Conservation (phyloP, 2,329 filamentous ascomycete genomes). For the Xylaria sp. region DNA sequence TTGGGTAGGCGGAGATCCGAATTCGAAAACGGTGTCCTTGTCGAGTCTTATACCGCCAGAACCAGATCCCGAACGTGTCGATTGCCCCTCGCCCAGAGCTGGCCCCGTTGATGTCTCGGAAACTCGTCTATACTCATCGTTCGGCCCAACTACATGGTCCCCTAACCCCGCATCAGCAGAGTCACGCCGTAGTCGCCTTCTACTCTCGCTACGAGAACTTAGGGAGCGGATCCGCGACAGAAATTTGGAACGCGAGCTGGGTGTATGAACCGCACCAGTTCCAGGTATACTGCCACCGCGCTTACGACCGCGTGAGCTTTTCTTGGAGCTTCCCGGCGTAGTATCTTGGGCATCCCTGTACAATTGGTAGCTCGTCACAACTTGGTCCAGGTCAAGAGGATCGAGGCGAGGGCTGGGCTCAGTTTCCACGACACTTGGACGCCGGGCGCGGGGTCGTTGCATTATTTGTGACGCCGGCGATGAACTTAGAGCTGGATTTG, state of each 20-base stretch:
- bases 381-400: constrained; percentile 40
- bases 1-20: constrained; percentile 40
- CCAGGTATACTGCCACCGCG: constrained; percentile 27
- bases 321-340: constrained; percentile 1
- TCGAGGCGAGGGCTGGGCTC: constrained; percentile 56
- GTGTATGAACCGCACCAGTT: neutral
- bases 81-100: constrained; percentile 37
- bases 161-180: neutral
- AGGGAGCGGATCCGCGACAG: constrained; percentile 36
- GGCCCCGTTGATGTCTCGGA: constrained; percentile 12
- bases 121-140: neutral
- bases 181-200: constrained; percentile 20
- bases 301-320: constrained; percentile 29
- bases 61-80: constrained; percentile 43
- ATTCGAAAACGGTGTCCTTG: constrained; percentile 47
- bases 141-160: neutral
- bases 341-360: constrained; percentile 34
- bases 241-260: constrained; percentile 14
- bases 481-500: constrained; percentile 34
- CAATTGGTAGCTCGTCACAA: constrained; percentile 48
- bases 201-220: constrained; percentile 25
- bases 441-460: constrained; percentile 46
- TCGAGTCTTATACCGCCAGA: constrained; percentile 45
- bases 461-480: constrained; percentile 46
- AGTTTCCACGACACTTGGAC: constrained; percentile 57